phyloP scores from a whole-genome alignment of 2,329 filamentous ascomycete species.

The Chaetomiaceae sp. region DNA sequence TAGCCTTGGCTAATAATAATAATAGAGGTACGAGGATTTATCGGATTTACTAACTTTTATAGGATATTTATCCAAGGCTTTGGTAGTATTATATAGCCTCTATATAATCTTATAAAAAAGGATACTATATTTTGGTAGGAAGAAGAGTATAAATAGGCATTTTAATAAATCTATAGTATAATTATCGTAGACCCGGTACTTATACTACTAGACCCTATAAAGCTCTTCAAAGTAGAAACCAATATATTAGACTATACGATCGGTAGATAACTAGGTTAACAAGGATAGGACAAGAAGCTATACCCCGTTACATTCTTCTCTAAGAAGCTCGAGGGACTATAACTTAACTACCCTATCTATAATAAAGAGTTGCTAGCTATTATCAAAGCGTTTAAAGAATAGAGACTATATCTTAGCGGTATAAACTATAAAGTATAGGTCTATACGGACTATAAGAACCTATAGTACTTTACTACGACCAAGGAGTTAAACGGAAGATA shows the following conservation, averaged over 20 bases:
- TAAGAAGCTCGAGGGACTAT: conserved; percentile 11
- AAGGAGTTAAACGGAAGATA: too few relatives aligned
- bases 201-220: too few relatives aligned
- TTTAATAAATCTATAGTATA: conserved; percentile 24
- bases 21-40: conserved; percentile 28
- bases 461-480: conserved; percentile 29
- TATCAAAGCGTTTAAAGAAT: conserved; percentile 28
- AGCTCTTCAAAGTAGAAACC: conserved; percentile 24
- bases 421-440: conserved; percentile 1
- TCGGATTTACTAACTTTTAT: conserved; percentile 33
- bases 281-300: conserved; percentile 2
- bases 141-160: conserved; percentile 11
- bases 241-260: neutral
- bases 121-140: conserved; percentile 14
- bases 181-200: conserved; percentile 20
- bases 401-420: conserved; percentile 12
- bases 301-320: conserved; percentile 14
- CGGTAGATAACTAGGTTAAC: neutral
- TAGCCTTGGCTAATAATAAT: neutral
- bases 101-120: conserved; percentile 26
- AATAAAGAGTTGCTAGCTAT: too few relatives aligned
- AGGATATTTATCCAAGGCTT: conserved; percentile 30
- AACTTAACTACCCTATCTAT: too few relatives aligned
- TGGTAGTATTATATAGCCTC: conserved; percentile 19
- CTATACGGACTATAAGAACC: conserved; percentile 26